These are phyloP conservation scores for Pelargonium nanum DNA, from an alignment of 345 rosid species.

Conservation along the genomic window DNA sequence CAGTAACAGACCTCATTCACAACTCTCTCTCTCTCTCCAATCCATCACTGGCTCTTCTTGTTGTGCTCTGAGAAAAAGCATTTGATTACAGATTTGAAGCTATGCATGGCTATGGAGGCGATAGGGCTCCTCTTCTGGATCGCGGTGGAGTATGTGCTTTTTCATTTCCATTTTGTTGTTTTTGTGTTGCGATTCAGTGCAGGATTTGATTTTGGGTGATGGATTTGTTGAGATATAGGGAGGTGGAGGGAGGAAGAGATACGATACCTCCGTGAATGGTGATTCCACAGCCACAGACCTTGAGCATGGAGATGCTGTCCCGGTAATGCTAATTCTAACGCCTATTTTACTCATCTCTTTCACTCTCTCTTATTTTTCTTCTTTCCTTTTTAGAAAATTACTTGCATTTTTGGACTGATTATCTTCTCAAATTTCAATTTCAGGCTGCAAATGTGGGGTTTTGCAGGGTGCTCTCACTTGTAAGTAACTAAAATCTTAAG, in stretches of 20 bases:
- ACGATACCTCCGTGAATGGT: slow-evolving; percentile 8
- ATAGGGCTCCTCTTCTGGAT: slow-evolving; percentile 22
- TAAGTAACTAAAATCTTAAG: slow-evolving; percentile 7
- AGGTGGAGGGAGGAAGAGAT: slow-evolving; percentile 18
- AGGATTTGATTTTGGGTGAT: too few relatives aligned
- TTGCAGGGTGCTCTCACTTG: slow-evolving; percentile 14
- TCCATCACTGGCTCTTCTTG: too few relatives aligned
- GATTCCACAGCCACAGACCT: slow-evolving; percentile 15
- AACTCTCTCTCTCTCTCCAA: too few relatives aligned
- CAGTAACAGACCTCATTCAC: too few relatives aligned
- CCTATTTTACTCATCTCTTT: too few relatives aligned
- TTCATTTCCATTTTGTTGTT: background rate
- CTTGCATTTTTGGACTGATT: too few relatives aligned
- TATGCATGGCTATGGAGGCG: slow-evolving; percentile 12
- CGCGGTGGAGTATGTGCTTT: slow-evolving; percentile 15
- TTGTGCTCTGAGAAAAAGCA: too few relatives aligned
- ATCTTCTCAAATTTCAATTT: too few relatives aligned
- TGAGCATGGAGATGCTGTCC: slow-evolving; percentile 17
- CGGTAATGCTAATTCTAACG: slow-evolving; percentile 10
- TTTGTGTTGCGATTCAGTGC: background rate
- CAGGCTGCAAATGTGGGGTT: slow-evolving; percentile 23
- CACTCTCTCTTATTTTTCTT: too few relatives aligned
- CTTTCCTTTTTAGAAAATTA: too few relatives aligned
- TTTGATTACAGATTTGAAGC: background rate
- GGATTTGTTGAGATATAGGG: background rate